Conservation (phyloP, 2,329 filamentous ascomycete species). For the Pyricularia pennisetigena region DNA sequence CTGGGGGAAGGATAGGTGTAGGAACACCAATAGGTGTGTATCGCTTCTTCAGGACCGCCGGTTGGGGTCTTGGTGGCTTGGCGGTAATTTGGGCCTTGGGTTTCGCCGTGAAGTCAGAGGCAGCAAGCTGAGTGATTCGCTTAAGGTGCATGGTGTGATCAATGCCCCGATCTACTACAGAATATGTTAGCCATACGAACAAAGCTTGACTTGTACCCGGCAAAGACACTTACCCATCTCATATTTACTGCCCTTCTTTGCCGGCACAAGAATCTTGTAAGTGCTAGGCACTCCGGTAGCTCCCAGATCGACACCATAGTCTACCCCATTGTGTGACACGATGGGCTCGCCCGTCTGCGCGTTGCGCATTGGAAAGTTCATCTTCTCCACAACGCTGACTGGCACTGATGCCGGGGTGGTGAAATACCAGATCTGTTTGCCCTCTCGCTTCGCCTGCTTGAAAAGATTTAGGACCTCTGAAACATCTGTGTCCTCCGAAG, state of each 20-base stretch:
- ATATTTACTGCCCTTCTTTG: slow-evolving; percentile 43
- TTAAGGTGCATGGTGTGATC: slow-evolving; percentile 56
- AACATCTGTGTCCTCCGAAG: slow-evolving; percentile 27
- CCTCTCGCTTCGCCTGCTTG: slow-evolving; percentile 46
- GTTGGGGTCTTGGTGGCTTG: slow-evolving; percentile 51
- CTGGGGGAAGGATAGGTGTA: slow-evolving; percentile 5
- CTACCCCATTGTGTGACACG: slow-evolving; percentile 51
- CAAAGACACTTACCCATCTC: slow-evolving; percentile 33
- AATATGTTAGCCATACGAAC: slow-evolving; percentile 11
- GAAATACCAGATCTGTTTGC: slow-evolving; percentile 76
- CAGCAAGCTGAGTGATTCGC: slow-evolving; percentile 47
- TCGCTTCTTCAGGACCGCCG: slow-evolving; percentile 55
- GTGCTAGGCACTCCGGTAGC: slow-evolving; percentile 37
- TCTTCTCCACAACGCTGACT: slow-evolving; percentile 54
- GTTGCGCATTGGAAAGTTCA: slow-evolving; percentile 50
- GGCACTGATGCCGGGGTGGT: slow-evolving; percentile 61
- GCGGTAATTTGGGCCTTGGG: slow-evolving; percentile 19
- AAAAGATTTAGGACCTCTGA: slow-evolving; percentile 43
- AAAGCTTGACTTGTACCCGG: background rate
- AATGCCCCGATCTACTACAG: slow-evolving; percentile 33
- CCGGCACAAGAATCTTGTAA: slow-evolving; percentile 53
- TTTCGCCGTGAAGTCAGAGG: slow-evolving; percentile 21
- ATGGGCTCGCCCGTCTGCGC: slow-evolving; percentile 41
- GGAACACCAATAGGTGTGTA: slow-evolving; percentile 55
- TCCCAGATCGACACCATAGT: slow-evolving; percentile 51